phyloP scores from a whole-genome alignment of 2,329 filamentous ascomycete genomes.

The Clarireedia paspali region DNA sequence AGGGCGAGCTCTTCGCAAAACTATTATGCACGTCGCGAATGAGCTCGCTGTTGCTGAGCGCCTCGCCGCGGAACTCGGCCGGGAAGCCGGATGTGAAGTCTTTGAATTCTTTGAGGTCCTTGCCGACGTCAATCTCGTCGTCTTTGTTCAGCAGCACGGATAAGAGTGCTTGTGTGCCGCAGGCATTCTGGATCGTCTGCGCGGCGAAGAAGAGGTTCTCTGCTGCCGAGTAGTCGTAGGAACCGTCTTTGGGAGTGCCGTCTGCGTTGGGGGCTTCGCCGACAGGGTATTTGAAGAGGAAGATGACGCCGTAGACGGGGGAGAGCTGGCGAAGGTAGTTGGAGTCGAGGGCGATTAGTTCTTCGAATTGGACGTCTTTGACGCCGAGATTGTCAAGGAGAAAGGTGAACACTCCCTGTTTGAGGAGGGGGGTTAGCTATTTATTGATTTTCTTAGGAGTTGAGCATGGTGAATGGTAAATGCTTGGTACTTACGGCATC shows the following conservation, averaged over 20 bases:
- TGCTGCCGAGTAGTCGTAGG: constrained; percentile 67
- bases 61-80: constrained; percentile 58
- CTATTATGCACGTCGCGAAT: constrained; percentile 62
- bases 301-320: constrained; percentile 91
- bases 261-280: constrained; percentile 52
- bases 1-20: constrained; percentile 73
- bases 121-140: constrained; percentile 51
- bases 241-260: constrained; percentile 65
- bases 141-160: constrained; percentile 86
- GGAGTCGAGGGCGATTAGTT: constrained; percentile 82
- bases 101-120: constrained; percentile 57
- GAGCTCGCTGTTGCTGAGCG: constrained; percentile 56
- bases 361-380: constrained; percentile 92
- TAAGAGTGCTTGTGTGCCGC: constrained; percentile 90
- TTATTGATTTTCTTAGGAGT: neutral
- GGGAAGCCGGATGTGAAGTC: constrained; percentile 65
- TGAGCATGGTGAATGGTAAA: neutral
- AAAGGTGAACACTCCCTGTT: constrained; percentile 87
- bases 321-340: constrained; percentile 62
- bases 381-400: constrained; percentile 89
- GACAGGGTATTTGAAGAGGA: constrained; percentile 94
- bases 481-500: constrained; percentile 65
- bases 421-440: constrained; percentile 18
- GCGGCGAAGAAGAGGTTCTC: constrained; percentile 85
- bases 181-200: constrained; percentile 98